These are phyloP conservation scores for Didymella exigua DNA, from an alignment of 2,329 filamentous ascomycete species.

Conservation along the genomic window DNA sequence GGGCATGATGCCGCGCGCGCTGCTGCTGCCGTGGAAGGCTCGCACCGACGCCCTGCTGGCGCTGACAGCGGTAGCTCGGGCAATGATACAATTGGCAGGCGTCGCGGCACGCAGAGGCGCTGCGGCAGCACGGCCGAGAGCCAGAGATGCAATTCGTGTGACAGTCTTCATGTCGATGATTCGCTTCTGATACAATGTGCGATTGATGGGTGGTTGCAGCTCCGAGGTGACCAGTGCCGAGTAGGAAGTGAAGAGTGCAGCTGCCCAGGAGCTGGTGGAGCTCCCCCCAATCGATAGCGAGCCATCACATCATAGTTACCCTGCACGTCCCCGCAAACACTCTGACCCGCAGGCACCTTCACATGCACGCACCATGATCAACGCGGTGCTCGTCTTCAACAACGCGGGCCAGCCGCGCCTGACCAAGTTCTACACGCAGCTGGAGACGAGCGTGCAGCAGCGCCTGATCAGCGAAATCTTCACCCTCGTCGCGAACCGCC, in stretches of 20 bases:
- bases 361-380: constrained; percentile 74
- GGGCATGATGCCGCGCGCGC: constrained; percentile 51
- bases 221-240: constrained; percentile 7
- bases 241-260: no score
- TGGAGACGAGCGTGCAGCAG: constrained; percentile 97
- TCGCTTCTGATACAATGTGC: neutral
- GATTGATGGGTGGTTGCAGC: constrained; percentile 2
- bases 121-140: constrained; percentile 32
- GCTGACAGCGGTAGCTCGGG: constrained; percentile 20
- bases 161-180: constrained; percentile 31
- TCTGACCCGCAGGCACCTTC: neutral
- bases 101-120: constrained; percentile 27
- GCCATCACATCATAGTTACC: constrained; percentile 17
- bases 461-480: constrained; percentile 97
- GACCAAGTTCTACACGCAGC: constrained; percentile 98
- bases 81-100: constrained; percentile 36
- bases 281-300: constrained; percentile 14
- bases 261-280: constrained; percentile 15
- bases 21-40: constrained; percentile 34
- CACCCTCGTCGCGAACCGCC: constrained; percentile 88
- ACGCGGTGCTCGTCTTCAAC: constrained; percentile 98
- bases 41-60: constrained; percentile 21
- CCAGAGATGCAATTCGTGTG: constrained; percentile 26
- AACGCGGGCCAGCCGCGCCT: constrained; percentile 95
- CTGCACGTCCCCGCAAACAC: neutral